These are phyloP conservation scores for Zygoascus flipseniorum DNA, from an alignment of 805 yeast genomes.

Conservation along the genomic window DNA sequence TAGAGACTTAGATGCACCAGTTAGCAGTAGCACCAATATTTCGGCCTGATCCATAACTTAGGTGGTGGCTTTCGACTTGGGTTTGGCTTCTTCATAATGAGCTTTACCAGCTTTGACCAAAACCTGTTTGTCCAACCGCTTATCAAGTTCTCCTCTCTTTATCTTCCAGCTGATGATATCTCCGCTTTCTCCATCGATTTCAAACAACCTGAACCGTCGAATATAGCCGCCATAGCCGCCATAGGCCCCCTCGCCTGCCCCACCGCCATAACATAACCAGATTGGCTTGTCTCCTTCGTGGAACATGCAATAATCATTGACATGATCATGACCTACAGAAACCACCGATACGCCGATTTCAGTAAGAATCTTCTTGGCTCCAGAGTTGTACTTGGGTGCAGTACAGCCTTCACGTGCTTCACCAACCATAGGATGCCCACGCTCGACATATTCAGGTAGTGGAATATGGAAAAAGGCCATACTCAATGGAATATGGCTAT, in stretches of 20 bases:
- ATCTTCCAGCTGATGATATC: constrained; percentile 66
- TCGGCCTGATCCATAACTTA: too few species aligned
- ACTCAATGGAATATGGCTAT: constrained; percentile 43
- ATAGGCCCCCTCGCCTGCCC: constrained; percentile 90
- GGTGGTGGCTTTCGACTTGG: not conserved
- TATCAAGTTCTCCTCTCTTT: constrained; percentile 45
- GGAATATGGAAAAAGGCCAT: constrained; percentile 97
- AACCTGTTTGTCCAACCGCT: constrained; percentile 41
- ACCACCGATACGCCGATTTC: constrained; percentile 66
- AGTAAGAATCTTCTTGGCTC: constrained; percentile 50
- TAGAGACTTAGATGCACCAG: too few species aligned
- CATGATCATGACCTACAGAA: constrained; percentile 91
- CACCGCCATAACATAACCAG: constrained; percentile 95
- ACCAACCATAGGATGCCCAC: constrained; percentile 45
- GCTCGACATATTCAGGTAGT: constrained; percentile 66
- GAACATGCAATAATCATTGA: constrained; percentile 78
- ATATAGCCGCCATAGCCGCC: constrained; percentile 85
- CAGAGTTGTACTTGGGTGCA: constrained; percentile 65
- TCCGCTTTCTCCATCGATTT: constrained; percentile 43
- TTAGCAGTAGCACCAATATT: too few species aligned
- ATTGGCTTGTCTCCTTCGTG: constrained; percentile 37
- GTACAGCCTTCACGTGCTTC: constrained; percentile 61
- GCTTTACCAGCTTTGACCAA: constrained; percentile 41
- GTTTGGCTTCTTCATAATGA: not conserved
- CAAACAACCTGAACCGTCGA: constrained; percentile 70